These are phyloP conservation scores for Porphyrellus cyaneotinctus DNA, from an alignment of 768 basidiomycete species.

Conservation along the genomic window DNA sequence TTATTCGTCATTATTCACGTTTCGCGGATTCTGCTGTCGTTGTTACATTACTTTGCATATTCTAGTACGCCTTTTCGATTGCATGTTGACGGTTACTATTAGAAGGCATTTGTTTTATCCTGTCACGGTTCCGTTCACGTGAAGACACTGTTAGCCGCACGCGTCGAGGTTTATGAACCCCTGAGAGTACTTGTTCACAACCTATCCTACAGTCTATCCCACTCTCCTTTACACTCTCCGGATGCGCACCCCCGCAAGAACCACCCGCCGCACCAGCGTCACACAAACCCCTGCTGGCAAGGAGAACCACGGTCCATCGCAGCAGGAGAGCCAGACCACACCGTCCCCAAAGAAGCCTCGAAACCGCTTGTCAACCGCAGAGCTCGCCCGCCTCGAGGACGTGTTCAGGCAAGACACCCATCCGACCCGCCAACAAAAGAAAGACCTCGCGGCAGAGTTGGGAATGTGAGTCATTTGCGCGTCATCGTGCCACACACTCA, in stretches of 20 bases:
- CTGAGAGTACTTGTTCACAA: neutral
- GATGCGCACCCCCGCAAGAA: conserved; percentile 27
- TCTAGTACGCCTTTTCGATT: neutral
- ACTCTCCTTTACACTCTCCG: conserved; percentile 13
- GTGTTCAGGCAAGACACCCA: conserved; percentile 28
- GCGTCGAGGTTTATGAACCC: neutral
- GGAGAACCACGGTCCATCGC: conserved; percentile 9
- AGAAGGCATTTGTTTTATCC: conserved; percentile 1
- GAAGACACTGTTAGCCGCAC: conserved; percentile 24
- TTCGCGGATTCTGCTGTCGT: conserved; percentile 5
- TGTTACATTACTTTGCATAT: conserved; percentile 10
- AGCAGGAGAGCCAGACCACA: neutral
- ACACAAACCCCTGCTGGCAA: conserved; percentile 11
- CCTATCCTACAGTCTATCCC: conserved; percentile 21
- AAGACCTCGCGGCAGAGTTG: conserved; percentile 25
- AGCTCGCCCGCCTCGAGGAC: conserved; percentile 27
- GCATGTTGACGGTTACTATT: neutral
- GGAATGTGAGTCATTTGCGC: conserved; percentile 21
- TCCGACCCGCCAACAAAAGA: conserved; percentile 29
- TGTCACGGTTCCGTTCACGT: no score
- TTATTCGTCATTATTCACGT: conserved; percentile 31
- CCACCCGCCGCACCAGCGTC: conserved; percentile 24
- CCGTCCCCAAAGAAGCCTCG: conserved; percentile 27
- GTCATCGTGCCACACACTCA: neutral
- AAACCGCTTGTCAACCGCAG: conserved; percentile 35